Conservation (phyloP, 352 stramenopile genomes). For the Thraustochytrium striatum region DNA sequence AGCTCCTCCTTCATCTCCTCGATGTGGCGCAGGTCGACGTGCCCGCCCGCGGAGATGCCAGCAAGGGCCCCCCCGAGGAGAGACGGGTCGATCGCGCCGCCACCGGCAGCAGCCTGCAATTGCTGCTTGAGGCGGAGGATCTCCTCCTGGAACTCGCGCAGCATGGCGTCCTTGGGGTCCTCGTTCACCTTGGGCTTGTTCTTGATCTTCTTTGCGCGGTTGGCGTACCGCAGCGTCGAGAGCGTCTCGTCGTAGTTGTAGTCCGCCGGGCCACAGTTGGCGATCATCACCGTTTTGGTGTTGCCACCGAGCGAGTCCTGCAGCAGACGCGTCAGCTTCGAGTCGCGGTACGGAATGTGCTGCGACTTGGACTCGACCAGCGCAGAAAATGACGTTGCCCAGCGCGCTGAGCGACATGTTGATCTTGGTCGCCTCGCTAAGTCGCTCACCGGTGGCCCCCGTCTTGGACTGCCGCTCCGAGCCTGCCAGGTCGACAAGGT, state of each 20-base stretch:
- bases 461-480: conserved; percentile 87
- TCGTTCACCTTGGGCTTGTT: conserved; percentile 98
- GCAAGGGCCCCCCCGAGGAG: neutral
- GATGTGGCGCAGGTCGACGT: conserved; percentile 18
- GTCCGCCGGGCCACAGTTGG: conserved; percentile 90
- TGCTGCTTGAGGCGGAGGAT: conserved; percentile 84
- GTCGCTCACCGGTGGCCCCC: conserved; percentile 85
- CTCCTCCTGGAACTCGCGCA: conserved; percentile 92
- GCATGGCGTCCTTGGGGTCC: conserved; percentile 95
- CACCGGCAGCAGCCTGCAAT: conserved; percentile 50
- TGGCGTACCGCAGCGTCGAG: conserved; percentile 96
- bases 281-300: conserved; percentile 95
- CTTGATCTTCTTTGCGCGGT: conserved; percentile 99
- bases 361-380: conserved; percentile 79
- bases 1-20: conserved; percentile 69
- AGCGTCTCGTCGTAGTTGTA: conserved; percentile 99
- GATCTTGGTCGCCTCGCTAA: conserved; percentile 91
- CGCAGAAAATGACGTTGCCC: conserved; percentile 79
- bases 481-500: conserved; percentile 89
- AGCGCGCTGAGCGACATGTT: conserved; percentile 84
- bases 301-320: conserved; percentile 92
- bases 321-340: conserved; percentile 92
- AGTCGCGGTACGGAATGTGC: conserved; percentile 92
- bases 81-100: neutral
- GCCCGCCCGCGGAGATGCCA: neutral